Evolutionary conservation across 306 rosid genomes (phyloP), one percentile per base, ranked within the genome.

Genomic region (Inga oerstediana): DNA sequence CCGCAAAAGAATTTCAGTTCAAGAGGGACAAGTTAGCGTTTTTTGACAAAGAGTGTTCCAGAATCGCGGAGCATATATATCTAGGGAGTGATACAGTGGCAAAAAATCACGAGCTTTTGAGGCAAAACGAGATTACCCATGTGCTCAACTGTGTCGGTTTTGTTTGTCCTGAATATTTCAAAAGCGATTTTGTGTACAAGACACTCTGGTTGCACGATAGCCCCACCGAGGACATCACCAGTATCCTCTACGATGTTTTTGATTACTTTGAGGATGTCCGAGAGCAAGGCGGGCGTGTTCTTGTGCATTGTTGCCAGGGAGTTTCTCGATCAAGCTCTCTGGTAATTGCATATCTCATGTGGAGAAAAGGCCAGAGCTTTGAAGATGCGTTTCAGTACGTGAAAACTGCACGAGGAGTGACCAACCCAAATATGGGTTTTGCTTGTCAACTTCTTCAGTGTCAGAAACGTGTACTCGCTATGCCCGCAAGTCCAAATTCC

Each of bases 191-290:
- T 75, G 98, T 89, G 62, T 96, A 96, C 76, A 96, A 93, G 82
- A 93, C 99, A 2, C 99, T 96, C 1, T 96, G 99, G 99, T 81
- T 96, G 84, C 91, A 84, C 62, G 99, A 96, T 74, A 92, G 90
- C 82, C 97, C 98, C 0, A 79, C 98, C 0, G 99, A 96, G 88
- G 99, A 96, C 80, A 96, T 96, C 11, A 93, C 94, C 0, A 93
- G 99, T 52, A 89, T 96, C 74, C 91, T 96, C 24, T 96, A 96
- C 39, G 94, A 96, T 80, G 99, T 96, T 4, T 96, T 96, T 80
- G 99, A 96, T 89, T 96, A 96, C 85, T 93, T 96, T 79, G 99
- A 96, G 88, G 97, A 96, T 85, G 99, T 96, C 49, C 79, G 94
- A 13, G 87, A 88, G 77, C 94, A 91, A 84, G 85, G 90, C 9